phyloP scores from a whole-genome alignment of 2,329 filamentous ascomycete genomes.

The Sclerotinia nivalis region DNA sequence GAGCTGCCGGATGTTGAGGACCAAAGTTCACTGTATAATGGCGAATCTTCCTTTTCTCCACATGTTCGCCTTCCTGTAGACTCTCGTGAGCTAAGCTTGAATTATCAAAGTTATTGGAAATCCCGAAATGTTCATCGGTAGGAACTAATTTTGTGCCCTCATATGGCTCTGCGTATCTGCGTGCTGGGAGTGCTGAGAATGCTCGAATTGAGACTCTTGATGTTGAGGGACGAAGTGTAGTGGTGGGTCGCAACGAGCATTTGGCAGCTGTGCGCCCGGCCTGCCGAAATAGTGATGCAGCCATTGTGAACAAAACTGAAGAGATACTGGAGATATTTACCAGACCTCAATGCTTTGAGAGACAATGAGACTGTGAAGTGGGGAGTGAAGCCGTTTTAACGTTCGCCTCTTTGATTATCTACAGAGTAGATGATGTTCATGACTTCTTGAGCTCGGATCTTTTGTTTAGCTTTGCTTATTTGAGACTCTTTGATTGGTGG shows the following conservation, averaged over 20 bases:
- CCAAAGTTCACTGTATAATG: conserved; percentile 99
- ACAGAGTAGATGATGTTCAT: conserved; percentile 30
- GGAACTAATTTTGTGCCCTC: conserved; percentile 52
- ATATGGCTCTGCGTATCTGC: conserved; percentile 61
- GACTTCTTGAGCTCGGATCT: conserved; percentile 27
- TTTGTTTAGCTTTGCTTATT: conserved; percentile 23
- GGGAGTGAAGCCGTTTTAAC: conserved; percentile 23
- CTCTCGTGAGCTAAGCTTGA: conserved; percentile 41
- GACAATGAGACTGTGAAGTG: conserved; percentile 29
- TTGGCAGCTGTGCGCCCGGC: conserved; percentile 70
- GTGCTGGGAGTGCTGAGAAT: conserved; percentile 65
- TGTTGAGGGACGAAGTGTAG: conserved; percentile 40
- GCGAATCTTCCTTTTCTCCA: conserved; percentile 78
- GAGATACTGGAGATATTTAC: conserved; percentile 31
- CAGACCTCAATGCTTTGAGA: conserved; percentile 33
- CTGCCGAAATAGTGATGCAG: conserved; percentile 71
- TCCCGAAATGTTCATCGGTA: conserved; percentile 65
- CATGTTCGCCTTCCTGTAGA: conserved; percentile 45
- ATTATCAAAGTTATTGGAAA: conserved; percentile 49
- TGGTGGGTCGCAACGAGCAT: conserved; percentile 53
- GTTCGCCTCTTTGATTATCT: conserved; percentile 24
- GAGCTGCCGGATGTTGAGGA: conserved; percentile 95
- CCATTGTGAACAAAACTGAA: conserved; percentile 55
- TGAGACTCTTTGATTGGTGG: conserved; percentile 5
- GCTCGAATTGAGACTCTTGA: conserved; percentile 51